A percentile compares a stretch with the other conserved stretches of the same genome.
Conservation (phyloP, 2,329 filamentous ascomycete species). For the Xylaria arbuscula region DNA sequence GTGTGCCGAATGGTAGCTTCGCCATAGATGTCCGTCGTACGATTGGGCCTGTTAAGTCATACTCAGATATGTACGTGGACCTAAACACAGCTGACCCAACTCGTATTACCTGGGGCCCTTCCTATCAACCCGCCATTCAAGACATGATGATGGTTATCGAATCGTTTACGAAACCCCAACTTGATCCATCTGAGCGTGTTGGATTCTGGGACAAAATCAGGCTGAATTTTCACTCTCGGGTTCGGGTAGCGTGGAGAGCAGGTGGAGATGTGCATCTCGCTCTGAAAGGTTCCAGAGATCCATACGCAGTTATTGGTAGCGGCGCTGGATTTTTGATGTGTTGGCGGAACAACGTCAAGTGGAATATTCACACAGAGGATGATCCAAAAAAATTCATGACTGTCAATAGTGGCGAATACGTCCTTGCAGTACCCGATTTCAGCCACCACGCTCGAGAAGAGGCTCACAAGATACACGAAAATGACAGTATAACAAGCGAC, state of each 20-base stretch:
- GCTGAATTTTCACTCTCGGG: conserved; percentile 90
- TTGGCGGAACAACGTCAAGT: conserved; percentile 93
- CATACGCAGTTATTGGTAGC: conserved; percentile 90
- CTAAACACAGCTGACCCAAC: conserved; percentile 95
- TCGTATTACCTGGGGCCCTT: conserved; percentile 95
- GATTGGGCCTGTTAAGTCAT: conserved; percentile 94
- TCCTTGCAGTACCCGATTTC: conserved; percentile 93
- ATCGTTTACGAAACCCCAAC: conserved; percentile 93
- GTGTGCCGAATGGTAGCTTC: conserved; percentile 72
- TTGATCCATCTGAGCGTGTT: conserved; percentile 91
- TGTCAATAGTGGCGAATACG: conserved; percentile 93
- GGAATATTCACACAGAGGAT: conserved; percentile 84
- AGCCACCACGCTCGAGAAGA: conserved; percentile 84
- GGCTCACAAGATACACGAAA: conserved; percentile 60
- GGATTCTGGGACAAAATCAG: conserved; percentile 99
- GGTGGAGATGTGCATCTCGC: conserved; percentile 95
- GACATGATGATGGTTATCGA: conserved; percentile 99
- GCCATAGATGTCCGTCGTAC: conserved; percentile 89
- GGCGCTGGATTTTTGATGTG: conserved; percentile 98
- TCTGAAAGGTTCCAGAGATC: conserved; percentile 91
- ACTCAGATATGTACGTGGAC: conserved; percentile 89
- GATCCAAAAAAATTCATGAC: conserved; percentile 95
- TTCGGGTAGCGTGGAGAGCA: conserved; percentile 90
- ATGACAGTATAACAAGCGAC: conserved; percentile 69
- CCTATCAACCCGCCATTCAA: conserved; percentile 96